Evolutionary conservation across 1,139 yeast genomes (phyloP).

Genomic region (Meyerozyma sp.): DNA sequence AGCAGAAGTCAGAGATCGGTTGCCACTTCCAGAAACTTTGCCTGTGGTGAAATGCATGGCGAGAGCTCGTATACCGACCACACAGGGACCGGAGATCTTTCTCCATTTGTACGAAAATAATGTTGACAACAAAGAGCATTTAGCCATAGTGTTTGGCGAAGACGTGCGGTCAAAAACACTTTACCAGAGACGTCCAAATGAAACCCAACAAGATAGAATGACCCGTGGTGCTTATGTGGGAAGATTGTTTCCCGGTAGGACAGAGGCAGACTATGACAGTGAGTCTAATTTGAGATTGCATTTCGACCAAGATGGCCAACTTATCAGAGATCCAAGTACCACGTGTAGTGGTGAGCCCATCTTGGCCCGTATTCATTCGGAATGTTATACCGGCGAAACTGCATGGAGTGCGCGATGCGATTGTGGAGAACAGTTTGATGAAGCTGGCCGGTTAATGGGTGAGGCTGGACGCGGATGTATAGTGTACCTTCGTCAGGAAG

Average conservation of each 20-base stretch:
- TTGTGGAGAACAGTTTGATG: slow-evolving; percentile 98
- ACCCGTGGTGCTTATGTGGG: slow-evolving; percentile 97
- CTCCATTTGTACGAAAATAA: slow-evolving; percentile 84
- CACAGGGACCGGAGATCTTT: slow-evolving; percentile 87
- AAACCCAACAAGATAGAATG: slow-evolving; percentile 90
- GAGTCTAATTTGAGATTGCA: slow-evolving; percentile 31
- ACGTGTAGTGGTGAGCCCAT: slow-evolving; percentile 45
- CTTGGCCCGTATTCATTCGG: slow-evolving; percentile 78
- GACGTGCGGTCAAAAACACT: slow-evolving; percentile 75
- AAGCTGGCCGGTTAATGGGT: slow-evolving; percentile 93
- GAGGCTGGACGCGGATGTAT: slow-evolving; percentile 85
- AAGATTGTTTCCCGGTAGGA: slow-evolving; percentile 78
- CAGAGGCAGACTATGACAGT: slow-evolving; percentile 59
- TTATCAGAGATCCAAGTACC: slow-evolving; percentile 35
- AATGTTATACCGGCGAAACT: slow-evolving; percentile 97
- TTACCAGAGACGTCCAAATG: slow-evolving; percentile 57
- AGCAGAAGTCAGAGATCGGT: slow-evolving; percentile 15
- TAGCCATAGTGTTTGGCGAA: slow-evolving; percentile 96
- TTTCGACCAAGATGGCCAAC: slow-evolving; percentile 49
- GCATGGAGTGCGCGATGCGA: slow-evolving; percentile 99
- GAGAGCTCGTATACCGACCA: slow-evolving; percentile 91
- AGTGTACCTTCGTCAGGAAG: slow-evolving; percentile 95
- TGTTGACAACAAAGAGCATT: slow-evolving; percentile 86
- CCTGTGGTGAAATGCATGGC: slow-evolving; percentile 88
- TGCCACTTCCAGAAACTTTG: slow-evolving; percentile 25